These are phyloP conservation scores for Thinopyrum elongatum DNA, from an alignment of 176 grass and related monocot species.

Conservation along the genomic window DNA sequence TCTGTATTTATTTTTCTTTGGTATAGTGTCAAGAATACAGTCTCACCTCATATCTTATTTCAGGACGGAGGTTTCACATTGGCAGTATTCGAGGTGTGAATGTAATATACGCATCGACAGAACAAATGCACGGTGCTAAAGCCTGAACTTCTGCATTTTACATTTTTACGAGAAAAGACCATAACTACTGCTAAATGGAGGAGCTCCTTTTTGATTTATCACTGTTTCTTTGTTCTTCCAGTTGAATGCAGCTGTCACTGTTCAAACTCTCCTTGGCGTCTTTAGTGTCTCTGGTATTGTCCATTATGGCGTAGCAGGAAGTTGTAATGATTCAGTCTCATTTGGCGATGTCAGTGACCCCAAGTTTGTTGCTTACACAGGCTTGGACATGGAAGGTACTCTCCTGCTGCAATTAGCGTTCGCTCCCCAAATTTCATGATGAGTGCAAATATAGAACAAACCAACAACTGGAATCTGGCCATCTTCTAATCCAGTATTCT, in stretches of 20 bases:
- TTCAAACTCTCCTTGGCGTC: constrained; percentile 69
- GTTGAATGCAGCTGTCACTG: constrained; percentile 56
- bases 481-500: no score
- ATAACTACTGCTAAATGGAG: neutral
- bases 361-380: constrained; percentile 62
- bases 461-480: no score
- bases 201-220: neutral
- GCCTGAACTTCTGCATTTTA: no score
- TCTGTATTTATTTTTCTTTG: no score
- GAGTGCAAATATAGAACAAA: no score
- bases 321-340: constrained; percentile 74
- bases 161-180: no score
- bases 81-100: no score
- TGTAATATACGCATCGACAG: no score
- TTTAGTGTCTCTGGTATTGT: constrained; percentile 69
- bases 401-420: neutral
- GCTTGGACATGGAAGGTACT: constrained; percentile 83
- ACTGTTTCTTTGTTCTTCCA: neutral
- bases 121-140: no score
- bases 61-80: constrained; percentile 63
- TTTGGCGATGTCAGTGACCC: constrained; percentile 77
- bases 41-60: constrained; percentile 8
- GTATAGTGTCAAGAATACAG: neutral
- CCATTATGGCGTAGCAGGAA: constrained; percentile 82
- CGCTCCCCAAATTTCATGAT: neutral